phyloP scores from a whole-genome alignment of 1,284 basidiomycete species.

The Hypsizygus ulmarius region DNA sequence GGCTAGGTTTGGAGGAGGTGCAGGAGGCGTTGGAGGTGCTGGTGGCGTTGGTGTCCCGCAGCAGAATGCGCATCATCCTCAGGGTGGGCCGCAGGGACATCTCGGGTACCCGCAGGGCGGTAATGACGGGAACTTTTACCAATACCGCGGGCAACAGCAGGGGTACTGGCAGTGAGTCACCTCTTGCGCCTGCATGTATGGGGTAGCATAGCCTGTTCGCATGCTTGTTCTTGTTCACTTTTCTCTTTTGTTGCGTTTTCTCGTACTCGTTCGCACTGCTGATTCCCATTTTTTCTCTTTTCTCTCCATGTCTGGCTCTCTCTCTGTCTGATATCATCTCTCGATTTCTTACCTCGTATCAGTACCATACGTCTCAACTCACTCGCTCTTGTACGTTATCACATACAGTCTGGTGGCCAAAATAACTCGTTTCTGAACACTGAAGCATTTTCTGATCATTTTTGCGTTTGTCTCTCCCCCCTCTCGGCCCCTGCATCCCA shows the following conservation, averaged over 20 bases:
- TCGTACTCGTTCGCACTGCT: slow-evolving; percentile 23
- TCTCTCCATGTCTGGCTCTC: slow-evolving; percentile 4
- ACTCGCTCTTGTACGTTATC: slow-evolving; percentile 29
- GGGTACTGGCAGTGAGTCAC: slow-evolving; percentile 64
- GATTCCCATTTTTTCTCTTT: slow-evolving; percentile 23
- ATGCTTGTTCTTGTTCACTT: slow-evolving; percentile 19
- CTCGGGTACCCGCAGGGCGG: slow-evolving; percentile 63
- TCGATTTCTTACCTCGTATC: slow-evolving; percentile 18
- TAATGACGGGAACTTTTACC: slow-evolving; percentile 65
- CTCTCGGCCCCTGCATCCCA: no score
- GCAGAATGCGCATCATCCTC: slow-evolving; percentile 46
- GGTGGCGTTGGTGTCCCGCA: slow-evolving; percentile 39
- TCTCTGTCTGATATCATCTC: slow-evolving; percentile 10
- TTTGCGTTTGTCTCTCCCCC: no score
- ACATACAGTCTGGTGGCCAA: slow-evolving; percentile 10
- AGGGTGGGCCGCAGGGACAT: slow-evolving; percentile 58
- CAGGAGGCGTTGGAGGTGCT: slow-evolving; percentile 33
- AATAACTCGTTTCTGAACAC: slow-evolving; percentile 17
- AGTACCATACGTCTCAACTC: slow-evolving; percentile 30
- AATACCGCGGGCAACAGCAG: slow-evolving; percentile 63
- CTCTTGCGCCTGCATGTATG: slow-evolving; percentile 6
- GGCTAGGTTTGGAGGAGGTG: slow-evolving; percentile 55
- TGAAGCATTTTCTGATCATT: slow-evolving; percentile 3
- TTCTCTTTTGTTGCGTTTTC: slow-evolving; percentile 18
- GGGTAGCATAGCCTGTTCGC: slow-evolving; percentile 16